Percentiles rank a stretch among this genome's conserved stretches.
These are phyloP conservation scores for Wickerhamomyces strasburgensis DNA, from an alignment of 805 yeast genomes.

Conservation along the genomic window DNA sequence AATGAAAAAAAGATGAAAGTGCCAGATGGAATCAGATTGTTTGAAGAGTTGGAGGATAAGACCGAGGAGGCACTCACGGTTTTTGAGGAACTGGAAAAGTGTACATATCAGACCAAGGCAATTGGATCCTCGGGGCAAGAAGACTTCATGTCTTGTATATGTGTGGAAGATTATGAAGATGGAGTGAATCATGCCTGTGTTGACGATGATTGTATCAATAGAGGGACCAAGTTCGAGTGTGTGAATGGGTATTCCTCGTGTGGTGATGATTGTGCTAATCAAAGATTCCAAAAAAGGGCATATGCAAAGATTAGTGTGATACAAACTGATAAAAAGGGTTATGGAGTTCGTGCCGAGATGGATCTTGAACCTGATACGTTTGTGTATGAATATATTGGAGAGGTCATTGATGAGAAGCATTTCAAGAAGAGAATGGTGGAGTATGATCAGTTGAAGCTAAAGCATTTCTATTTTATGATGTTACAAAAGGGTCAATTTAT, in stretches of 20 bases:
- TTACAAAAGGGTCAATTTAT: constrained; percentile 87
- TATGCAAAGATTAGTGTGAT: constrained; percentile 80
- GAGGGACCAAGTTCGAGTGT: constrained; percentile 92
- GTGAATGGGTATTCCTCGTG: constrained; percentile 62
- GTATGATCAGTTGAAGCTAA: constrained; percentile 63
- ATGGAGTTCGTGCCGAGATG: constrained; percentile 72
- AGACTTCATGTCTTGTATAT: constrained; percentile 89
- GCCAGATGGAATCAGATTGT: constrained; percentile 21
- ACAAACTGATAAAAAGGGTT: constrained; percentile 80
- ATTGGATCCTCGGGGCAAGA: constrained; percentile 71
- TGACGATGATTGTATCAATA: constrained; percentile 84
- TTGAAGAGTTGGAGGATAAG: constrained; percentile 42
- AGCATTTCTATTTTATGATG: constrained; percentile 95
- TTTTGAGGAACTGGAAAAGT: constrained; percentile 51
- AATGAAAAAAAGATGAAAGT: constrained; percentile 16
- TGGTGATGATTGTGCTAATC: constrained; percentile 78
- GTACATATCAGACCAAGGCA: constrained; percentile 55
- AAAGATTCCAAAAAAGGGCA: constrained; percentile 74
- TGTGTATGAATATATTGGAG: constrained; percentile 90
- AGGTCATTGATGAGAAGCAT: constrained; percentile 76
- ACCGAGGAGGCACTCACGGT: constrained; percentile 64
- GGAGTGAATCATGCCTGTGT: constrained; percentile 65
- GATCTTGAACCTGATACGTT: constrained; percentile 60
- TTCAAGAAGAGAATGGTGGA: constrained; percentile 70
- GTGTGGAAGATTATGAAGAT: constrained; percentile 48